Conservation (phyloP, 2,329 filamentous ascomycete species). For the Cephalotrichum gorgonifer region DNA sequence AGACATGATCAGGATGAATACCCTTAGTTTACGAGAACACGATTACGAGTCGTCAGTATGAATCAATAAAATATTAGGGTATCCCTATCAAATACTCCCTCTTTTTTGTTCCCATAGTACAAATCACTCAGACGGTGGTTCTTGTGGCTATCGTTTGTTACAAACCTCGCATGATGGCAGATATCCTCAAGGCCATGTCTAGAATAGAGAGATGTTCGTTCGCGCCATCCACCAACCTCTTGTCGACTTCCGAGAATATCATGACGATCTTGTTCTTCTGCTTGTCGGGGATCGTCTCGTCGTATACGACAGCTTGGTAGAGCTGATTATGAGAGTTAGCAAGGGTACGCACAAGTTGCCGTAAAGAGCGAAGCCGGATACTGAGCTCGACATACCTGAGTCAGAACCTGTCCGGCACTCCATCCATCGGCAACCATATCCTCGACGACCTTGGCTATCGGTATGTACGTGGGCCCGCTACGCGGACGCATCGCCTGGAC, state of each 20-base stretch:
- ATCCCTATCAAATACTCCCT: conserved; percentile 1
- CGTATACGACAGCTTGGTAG: conserved; percentile 72
- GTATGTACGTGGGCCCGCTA: conserved; percentile 55
- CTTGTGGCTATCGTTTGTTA: conserved; percentile 8
- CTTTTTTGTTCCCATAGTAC: neutral
- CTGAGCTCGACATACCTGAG: conserved; percentile 49
- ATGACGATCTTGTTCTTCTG: conserved; percentile 88
- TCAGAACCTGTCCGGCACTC: conserved; percentile 83
- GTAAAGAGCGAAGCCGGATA: neutral
- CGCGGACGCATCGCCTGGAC: conserved; percentile 67
- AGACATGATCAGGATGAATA: neutral
- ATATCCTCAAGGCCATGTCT: conserved; percentile 74
- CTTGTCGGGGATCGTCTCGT: conserved; percentile 71
- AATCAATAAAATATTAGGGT: conserved; percentile 1
- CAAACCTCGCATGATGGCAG: conserved; percentile 52
- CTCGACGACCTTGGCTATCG: conserved; percentile 69
- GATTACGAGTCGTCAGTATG: neutral
- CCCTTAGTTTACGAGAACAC: neutral
- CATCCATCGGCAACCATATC: conserved; percentile 94
- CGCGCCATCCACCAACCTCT: conserved; percentile 84
- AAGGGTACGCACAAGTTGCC: neutral
- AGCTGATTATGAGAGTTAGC: conserved; percentile 36
- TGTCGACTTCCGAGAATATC: conserved; percentile 89
- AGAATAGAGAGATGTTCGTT: conserved; percentile 91
- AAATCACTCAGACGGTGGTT: neutral